Base-by-base conservation (phyloP, 139 green algal genomes). In the Chlamydomonas sphaeroides region DNA sequence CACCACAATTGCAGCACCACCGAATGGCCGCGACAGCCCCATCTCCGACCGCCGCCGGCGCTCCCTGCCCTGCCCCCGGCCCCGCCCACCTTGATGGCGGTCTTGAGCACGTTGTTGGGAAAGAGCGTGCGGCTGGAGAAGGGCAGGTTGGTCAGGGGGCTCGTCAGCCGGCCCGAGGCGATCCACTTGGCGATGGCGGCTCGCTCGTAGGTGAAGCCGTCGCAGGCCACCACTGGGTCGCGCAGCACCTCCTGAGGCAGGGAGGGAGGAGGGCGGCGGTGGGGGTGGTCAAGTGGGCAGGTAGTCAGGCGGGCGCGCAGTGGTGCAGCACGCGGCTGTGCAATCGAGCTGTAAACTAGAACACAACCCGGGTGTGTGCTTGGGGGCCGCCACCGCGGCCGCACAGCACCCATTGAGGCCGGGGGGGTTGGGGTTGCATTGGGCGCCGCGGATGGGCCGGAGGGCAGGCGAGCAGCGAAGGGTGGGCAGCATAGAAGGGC, bases 141-240 rank as follows among this genome's bases (percentile, higher is more conserved):
- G 48, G 77, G 77, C 25, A 84, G 77, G 77, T 84, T 84, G 77
- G 77, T 84, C 77, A 84, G 75, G 49, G 77, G 77, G 6, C 65
- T 76, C 26, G 77, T 75, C 48, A 33, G 61, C 33, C 48, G 56
- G 65, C 77, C 77, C 1, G 33, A 36, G 0, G 48, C 33, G 20
- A 84, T 15, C 77, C 77, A 84, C 8, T 41, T 32, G 30, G 48
- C 26, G 30, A 84, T 74, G 65, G 77, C 77, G 36, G 65, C 77
- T 11, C 65, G 77, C 77, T 84, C 77, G 42, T 84, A 84, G 48
- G 77, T 76, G 77, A 84, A 84, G 65, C 77, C 77, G 65, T 84
- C 77, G n/a, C 35, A 68, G 25, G 77, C 77, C 5, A 84, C 77
- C 49, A 75, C 77, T 5, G 77, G 77, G 1, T 84, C 65, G 1